Percentiles rank a stretch among this genome's conserved stretches.
Evolutionary conservation across 345 rosid genomes (phyloP).

Genomic region (Brassica napus): Da-Ae NC_063442.1:29772501-29773000

Average conservation of each 20-base stretch:
- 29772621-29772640: conserved; percentile 90
- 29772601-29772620: conserved; percentile 64
- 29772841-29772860: background rate
- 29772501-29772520: background rate
- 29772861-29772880: background rate
- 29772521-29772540: background rate
- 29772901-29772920: conserved; percentile 88
- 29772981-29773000: conserved; percentile 76
- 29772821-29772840: conserved; percentile 30
- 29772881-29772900: background rate
- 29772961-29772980: conserved; percentile 92
- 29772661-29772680: conserved; percentile 8
- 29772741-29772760: conserved; percentile 86
- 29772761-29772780: conserved; percentile 73
- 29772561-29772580: conserved; percentile 79
- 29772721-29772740: conserved; percentile 81
- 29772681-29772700: background rate
- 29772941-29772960: conserved; percentile 92
- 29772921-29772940: conserved; percentile 94
- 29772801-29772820: conserved; percentile 41
- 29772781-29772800: conserved; percentile 61
- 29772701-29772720: conserved; percentile 52
- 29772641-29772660: conserved; percentile 71
- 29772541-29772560: conserved; percentile 48
- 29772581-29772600: conserved; percentile 90